Percentiles rank a stretch among this genome's conserved stretches.
These are phyloP conservation scores for Phaseolus coccineus DNA, from an alignment of 331 rosid genomes.

Conservation along the genomic window DNA sequence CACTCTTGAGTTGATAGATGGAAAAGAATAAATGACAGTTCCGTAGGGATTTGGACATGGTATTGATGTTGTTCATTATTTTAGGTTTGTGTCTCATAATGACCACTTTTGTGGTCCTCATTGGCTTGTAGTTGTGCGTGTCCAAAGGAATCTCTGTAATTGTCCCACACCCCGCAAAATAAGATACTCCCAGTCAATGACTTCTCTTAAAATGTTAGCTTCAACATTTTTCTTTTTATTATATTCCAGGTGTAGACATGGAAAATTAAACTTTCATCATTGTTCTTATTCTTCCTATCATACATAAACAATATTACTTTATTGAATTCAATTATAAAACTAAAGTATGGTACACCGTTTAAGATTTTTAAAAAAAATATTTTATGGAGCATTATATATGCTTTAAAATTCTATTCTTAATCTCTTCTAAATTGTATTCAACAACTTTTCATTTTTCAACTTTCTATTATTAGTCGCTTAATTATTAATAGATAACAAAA, in stretches of 20 bases:
- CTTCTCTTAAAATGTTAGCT: conserved; percentile 42
- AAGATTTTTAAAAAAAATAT: not conserved
- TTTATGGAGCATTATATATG: not conserved
- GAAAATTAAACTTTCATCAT: not conserved
- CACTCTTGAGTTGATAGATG: too few relatives aligned
- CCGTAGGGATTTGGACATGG: conserved; percentile 58
- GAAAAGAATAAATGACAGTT: conserved; percentile 36
- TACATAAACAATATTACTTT: not conserved
- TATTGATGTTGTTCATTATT: conserved; percentile 40
- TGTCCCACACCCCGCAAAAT: conserved; percentile 51
- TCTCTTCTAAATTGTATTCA: not conserved
- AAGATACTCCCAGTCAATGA: conserved; percentile 45
- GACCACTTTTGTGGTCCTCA: conserved; percentile 53
- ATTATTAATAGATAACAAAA: not conserved
- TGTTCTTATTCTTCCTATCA: not conserved
- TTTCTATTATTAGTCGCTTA: not conserved
- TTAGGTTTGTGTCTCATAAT: conserved; percentile 44
- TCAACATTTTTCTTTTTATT: not conserved
- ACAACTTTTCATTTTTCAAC: not conserved
- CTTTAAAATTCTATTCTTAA: not conserved
- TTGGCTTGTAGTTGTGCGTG: conserved; percentile 46
- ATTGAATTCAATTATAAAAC: not conserved
- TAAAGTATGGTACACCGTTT: not conserved
- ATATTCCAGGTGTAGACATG: not conserved
- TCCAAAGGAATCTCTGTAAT: conserved; percentile 48